phyloP scores from a whole-genome alignment of 371 early-diverging fungal genomes.

The Mucor racemosus region DNA sequence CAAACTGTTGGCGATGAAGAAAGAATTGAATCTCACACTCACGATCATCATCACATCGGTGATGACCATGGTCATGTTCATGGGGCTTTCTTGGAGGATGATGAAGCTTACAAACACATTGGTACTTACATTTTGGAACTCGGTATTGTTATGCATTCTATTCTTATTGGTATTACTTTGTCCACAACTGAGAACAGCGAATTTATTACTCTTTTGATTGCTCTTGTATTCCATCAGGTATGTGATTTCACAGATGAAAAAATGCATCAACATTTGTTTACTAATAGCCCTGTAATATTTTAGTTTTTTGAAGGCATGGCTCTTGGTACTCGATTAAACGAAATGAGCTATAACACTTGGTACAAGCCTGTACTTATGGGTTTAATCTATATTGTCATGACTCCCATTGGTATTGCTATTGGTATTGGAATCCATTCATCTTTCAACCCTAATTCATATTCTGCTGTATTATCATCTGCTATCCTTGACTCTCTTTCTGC shows the following conservation, averaged over 20 bases:
- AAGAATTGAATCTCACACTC: background rate
- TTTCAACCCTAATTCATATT: conserved; percentile 50
- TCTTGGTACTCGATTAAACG: conserved; percentile 57
- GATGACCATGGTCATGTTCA: conserved; percentile 36
- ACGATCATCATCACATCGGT: conserved; percentile 9
- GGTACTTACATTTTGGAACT: conserved; percentile 75
- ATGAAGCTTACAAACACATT: conserved; percentile 36
- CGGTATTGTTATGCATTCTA: conserved; percentile 85
- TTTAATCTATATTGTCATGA: conserved; percentile 54
- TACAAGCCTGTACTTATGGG: conserved; percentile 46
- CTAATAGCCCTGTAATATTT: background rate
- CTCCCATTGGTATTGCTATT: conserved; percentile 66
- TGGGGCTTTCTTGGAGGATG: conserved; percentile 45
- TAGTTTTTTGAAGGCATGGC: conserved; percentile 70
- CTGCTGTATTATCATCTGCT: conserved; percentile 48
- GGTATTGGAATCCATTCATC: conserved; percentile 57
- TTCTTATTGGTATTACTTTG: conserved; percentile 85
- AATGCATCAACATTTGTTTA: background rate
- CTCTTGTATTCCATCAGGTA: conserved; percentile 89
- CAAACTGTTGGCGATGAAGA: background rate
- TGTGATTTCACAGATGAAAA: background rate
- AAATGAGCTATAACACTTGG: conserved; percentile 41
- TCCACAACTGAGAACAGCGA: conserved; percentile 68
- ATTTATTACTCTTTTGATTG: conserved; percentile 75
- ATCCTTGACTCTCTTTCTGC: conserved; percentile 59